Base-by-base conservation (phyloP, 108 stramenopile species). In the Skeletonema grethae region DNA sequence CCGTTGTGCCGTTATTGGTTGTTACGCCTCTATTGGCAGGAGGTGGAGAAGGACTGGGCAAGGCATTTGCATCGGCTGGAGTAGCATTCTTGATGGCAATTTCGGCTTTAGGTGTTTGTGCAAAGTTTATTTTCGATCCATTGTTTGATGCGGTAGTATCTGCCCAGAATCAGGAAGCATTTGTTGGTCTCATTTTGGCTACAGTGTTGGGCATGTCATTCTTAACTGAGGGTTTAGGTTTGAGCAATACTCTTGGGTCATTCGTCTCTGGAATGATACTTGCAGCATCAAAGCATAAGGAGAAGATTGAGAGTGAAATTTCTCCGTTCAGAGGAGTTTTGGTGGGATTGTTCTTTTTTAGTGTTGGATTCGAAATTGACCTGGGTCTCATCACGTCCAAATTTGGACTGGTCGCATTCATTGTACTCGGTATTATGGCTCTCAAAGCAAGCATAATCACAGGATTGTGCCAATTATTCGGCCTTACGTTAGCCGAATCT, bases 331-430 rank as follows among this genome's bases (percentile, higher is more conserved):
- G 79, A 11, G 97, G 95, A 18, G 85, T 97, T 16, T 79, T 97
- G 28, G 91, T 97, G 1, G 96, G 97, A 7, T 77, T 97, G n/a
- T 97, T 97, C 84, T 97, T 97, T 75, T 93, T 97, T 76, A 93
- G 96, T 25, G 97, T 97, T 34, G 97, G 97, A 16, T 97, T 97
- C 67, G 92, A 94, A 70, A 96, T 97, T 56, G 95, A 97, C 76
- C 65, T 95, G 48, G 67, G 72, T n/a, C 84, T 96, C 58, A 79
- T 95, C 60, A 61, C 80, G 25, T 85, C 85, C 50, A 83, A 95
- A 25, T 71, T 85, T 62, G 82, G 73, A 15, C 31, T 85, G 13
- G 83, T 97, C 7, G 75, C 85, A 13, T 71, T 75, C 39, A 77
- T 95, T 53, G 89, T 96, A 0, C 75, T 78, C 7, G 94, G 91